phyloP scores from a whole-genome alignment of 2,329 filamentous ascomycete genomes.

The Colletotrichum falcatum region DNA sequence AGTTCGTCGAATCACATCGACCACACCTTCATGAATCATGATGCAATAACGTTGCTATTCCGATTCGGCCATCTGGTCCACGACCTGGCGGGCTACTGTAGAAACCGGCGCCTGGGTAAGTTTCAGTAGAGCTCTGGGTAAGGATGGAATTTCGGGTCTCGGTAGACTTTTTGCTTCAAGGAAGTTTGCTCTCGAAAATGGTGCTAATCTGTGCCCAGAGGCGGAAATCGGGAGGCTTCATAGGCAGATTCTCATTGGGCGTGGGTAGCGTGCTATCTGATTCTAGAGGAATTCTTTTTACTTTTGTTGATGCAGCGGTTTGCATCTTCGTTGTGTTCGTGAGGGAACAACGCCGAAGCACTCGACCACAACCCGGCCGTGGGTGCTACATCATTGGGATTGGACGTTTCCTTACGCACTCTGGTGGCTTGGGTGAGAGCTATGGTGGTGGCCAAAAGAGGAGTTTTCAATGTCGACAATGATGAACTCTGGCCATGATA shows the following conservation, averaged over 20 bases:
- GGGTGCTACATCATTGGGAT: neutral
- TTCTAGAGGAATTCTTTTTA: neutral
- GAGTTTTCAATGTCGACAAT: no score
- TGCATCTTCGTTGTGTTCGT: neutral
- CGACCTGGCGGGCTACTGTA: neutral
- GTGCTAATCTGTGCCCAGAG: no score
- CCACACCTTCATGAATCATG: neutral
- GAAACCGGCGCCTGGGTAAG: neutral
- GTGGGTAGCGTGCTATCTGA: neutral
- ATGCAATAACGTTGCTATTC: neutral
- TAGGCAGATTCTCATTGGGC: neutral
- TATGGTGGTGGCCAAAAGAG: no score
- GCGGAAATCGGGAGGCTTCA: neutral
- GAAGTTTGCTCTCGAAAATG: neutral
- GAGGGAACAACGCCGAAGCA: neutral
- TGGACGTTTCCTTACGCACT: neutral
- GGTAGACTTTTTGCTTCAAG: neutral
- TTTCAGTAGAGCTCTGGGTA: neutral
- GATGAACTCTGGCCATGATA: no score
- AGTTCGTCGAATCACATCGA: neutral
- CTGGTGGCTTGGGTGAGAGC: neutral
- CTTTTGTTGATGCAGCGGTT: neutral
- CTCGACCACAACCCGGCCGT: neutral
- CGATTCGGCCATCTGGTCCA: neutral
- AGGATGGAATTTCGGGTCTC: neutral